A percentile compares a stretch with the other conserved stretches of the same genome.
Conservation (phyloP, 495 filamentous ascomycete species). For the Platismatia glauca region DNA sequence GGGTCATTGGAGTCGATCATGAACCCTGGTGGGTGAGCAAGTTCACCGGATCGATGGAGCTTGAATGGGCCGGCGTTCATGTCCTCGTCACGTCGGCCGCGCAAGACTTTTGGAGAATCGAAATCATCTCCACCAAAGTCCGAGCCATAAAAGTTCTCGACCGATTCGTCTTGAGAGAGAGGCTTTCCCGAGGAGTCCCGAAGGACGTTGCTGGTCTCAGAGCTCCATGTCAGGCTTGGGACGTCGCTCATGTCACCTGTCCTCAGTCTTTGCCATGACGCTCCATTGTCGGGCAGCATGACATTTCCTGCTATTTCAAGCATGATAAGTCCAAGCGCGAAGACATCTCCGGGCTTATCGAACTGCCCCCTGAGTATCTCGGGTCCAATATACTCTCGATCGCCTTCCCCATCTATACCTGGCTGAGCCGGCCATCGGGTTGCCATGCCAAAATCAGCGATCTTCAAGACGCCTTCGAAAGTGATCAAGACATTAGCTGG, state of each 20-base stretch:
- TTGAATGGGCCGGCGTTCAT: slow-evolving; percentile 23
- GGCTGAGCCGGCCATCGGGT: slow-evolving; percentile 64
- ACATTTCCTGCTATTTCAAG: slow-evolving; percentile 90
- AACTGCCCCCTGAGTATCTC: slow-evolving; percentile 76
- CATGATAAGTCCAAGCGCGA: slow-evolving; percentile 86
- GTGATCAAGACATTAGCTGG: slow-evolving; percentile 89
- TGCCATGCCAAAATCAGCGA: slow-evolving; percentile 93
- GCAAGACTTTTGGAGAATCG: slow-evolving; percentile 18
- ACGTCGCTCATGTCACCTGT: slow-evolving; percentile 80
- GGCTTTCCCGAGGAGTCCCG: slow-evolving; percentile 70
- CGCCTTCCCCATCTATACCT: slow-evolving; percentile 81
- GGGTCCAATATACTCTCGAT: slow-evolving; percentile 90
- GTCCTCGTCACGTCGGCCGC: slow-evolving; percentile 18
- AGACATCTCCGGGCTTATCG: slow-evolving; percentile 88
- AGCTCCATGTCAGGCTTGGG: slow-evolving; percentile 72
- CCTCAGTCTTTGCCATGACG: slow-evolving; percentile 78
- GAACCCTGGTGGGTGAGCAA: slow-evolving; percentile 69
- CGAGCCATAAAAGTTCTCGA: slow-evolving; percentile 44
- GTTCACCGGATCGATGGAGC: slow-evolving; percentile 50
- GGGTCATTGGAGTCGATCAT: slow-evolving; percentile 66
- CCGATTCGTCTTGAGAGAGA: slow-evolving; percentile 39
- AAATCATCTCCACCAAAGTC: slow-evolving; percentile 41
- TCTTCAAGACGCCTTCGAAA: slow-evolving; percentile 85
- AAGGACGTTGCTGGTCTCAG: slow-evolving; percentile 51
- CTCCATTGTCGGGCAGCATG: slow-evolving; percentile 81